phyloP scores from a whole-genome alignment of 1,139 yeast genomes.

The Nakaseomyces delphensis region DNA sequence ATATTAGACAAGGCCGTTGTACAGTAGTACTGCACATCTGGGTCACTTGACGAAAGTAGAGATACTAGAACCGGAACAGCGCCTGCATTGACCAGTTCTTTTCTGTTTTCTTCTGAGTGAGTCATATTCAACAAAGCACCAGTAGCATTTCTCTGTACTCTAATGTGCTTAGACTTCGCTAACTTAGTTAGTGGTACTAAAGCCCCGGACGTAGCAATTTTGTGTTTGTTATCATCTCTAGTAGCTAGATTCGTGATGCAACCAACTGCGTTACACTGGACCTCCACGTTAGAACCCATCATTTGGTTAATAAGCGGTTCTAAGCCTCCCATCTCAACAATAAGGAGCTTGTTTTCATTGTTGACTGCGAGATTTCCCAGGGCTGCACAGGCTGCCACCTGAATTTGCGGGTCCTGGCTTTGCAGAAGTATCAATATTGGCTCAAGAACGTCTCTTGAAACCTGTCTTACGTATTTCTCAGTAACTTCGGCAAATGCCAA shows the following conservation, averaged over 20 bases:
- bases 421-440: constrained; percentile 85
- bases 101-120: constrained; percentile 92
- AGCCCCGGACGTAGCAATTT: constrained; percentile 96
- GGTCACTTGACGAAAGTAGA: constrained; percentile 76
- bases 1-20: constrained; percentile 94
- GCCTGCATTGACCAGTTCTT: constrained; percentile 93
- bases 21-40: constrained; percentile 96
- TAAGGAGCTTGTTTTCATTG: constrained; percentile 83
- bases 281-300: constrained; percentile 96
- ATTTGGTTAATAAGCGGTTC: constrained; percentile 94
- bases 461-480: constrained; percentile 88
- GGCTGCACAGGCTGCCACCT: constrained; percentile 98
- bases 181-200: constrained; percentile 84
- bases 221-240: constrained; percentile 94
- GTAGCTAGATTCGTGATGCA: constrained; percentile 97
- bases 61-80: constrained; percentile 95
- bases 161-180: constrained; percentile 86
- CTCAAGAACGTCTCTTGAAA: constrained; percentile 81
- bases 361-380: constrained; percentile 94
- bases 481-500: constrained; percentile 98
- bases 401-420: constrained; percentile 86
- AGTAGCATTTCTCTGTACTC: constrained; percentile 97
- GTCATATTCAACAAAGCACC: constrained; percentile 98
- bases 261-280: constrained; percentile 98
- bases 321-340: constrained; percentile 96